Conservation (phyloP, 192 early-diverging fungal species). For the Coemansia sp. region DNA sequence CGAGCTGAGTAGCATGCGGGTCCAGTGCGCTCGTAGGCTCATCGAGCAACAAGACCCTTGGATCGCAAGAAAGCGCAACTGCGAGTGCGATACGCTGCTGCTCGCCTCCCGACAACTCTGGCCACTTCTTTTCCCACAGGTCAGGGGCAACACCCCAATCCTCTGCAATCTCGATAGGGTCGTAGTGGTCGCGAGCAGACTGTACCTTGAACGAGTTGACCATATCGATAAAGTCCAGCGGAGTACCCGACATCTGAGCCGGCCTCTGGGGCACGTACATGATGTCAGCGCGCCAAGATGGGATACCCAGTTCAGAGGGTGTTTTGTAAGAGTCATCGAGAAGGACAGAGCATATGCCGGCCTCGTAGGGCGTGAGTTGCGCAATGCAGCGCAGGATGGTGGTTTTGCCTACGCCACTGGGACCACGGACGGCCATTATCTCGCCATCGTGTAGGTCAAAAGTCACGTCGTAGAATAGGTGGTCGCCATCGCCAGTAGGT, state of each 20-base stretch:
- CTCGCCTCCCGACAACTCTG: constrained; percentile 82
- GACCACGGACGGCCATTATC: constrained; percentile 64
- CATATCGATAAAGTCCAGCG: constrained; percentile 66
- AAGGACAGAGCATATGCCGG: constrained; percentile 57
- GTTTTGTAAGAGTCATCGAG: constrained; percentile 37
- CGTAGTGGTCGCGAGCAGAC: constrained; percentile 39
- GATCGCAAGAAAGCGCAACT: constrained; percentile 74
- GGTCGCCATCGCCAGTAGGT: constrained; percentile 19
- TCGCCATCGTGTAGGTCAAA: constrained; percentile 60
- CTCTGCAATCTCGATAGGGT: constrained; percentile 67
- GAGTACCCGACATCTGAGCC: constrained; percentile 70
- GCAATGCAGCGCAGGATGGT: constrained; percentile 84
- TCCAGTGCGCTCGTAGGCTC: constrained; percentile 90
- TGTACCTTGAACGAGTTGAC: constrained; percentile 61
- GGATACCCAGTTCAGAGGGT: constrained; percentile 62
- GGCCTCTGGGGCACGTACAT: constrained; percentile 88
- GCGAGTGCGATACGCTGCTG: constrained; percentile 80
- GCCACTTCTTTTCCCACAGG: constrained; percentile 76
- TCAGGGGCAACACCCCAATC: constrained; percentile 70
- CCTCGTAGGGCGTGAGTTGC: constrained; percentile 66
- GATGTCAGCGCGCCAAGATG: constrained; percentile 73
- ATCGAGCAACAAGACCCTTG: constrained; percentile 78
- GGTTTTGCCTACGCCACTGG: constrained; percentile 79
- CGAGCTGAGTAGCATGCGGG: constrained; percentile 64
- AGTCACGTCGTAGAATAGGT: constrained; percentile 58